A percentile compares a stretch with the other conserved stretches of the same genome.
Conservation (phyloP, 2,329 filamentous ascomycete genomes). For the Colletotrichum plurivorum region DNA sequence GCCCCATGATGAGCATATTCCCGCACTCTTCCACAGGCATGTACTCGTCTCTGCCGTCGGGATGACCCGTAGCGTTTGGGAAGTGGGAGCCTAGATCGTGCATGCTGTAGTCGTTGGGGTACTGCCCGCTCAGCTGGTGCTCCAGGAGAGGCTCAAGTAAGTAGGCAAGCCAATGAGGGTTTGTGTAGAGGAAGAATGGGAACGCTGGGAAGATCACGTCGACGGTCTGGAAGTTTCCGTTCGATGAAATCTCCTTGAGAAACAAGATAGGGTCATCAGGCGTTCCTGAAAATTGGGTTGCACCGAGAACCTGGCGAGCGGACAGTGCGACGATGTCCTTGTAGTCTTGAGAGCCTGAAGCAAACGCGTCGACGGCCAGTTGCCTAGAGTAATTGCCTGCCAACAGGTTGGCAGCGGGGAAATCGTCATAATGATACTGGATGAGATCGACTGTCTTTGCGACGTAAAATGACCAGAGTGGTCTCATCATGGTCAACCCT, state of each 20-base stretch:
- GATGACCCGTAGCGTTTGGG: conserved; percentile 82
- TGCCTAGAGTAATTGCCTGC: conserved; percentile 82
- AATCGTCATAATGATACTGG: conserved; percentile 83
- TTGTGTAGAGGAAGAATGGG: conserved; percentile 89
- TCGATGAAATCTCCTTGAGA: conserved; percentile 88
- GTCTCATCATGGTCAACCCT: conserved; percentile 83
- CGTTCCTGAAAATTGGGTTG: conserved; percentile 81
- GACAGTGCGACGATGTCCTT: conserved; percentile 83
- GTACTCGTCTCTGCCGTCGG: conserved; percentile 78
- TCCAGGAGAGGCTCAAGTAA: conserved; percentile 85
- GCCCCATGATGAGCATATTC: conserved; percentile 83
- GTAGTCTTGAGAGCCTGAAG: conserved; percentile 81
- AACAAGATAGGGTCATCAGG: conserved; percentile 81
- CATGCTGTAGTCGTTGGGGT: conserved; percentile 86
- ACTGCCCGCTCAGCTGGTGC: conserved; percentile 85
- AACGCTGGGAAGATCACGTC: conserved; percentile 91
- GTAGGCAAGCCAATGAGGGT: conserved; percentile 84
- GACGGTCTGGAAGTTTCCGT: conserved; percentile 88
- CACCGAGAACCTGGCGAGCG: conserved; percentile 85
- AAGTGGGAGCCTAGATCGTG: conserved; percentile 82
- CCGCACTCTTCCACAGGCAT: conserved; percentile 84
- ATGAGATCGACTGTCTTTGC: conserved; percentile 73
- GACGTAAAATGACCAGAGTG: conserved; percentile 86
- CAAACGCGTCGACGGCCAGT: conserved; percentile 78
- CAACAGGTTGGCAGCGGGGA: conserved; percentile 71